phyloP scores from a whole-genome alignment of 805 yeast species.

The Schwanniomyces yamadae region DNA sequence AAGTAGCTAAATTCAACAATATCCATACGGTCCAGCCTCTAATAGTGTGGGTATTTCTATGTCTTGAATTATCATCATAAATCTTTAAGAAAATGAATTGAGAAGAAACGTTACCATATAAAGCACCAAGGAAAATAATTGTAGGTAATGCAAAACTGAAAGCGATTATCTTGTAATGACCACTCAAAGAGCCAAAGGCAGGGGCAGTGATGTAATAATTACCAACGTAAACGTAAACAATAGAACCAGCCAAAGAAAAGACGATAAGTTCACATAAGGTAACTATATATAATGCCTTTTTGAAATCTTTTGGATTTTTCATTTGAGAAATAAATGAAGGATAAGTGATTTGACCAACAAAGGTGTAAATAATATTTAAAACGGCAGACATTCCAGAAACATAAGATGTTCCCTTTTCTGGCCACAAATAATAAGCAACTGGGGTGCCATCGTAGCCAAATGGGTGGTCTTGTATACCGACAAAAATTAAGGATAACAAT shows the following conservation, averaged over 20 bases:
- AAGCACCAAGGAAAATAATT: constrained; percentile 52
- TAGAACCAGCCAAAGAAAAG: constrained; percentile 55
- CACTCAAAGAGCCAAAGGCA: constrained; percentile 53
- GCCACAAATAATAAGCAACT: constrained; percentile 48
- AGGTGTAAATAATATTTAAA: constrained; percentile 59
- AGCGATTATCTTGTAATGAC: constrained; percentile 50
- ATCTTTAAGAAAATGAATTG: constrained; percentile 50
- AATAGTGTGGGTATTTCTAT: constrained; percentile 47
- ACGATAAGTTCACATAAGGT: constrained; percentile 49
- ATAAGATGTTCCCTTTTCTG: constrained; percentile 51
- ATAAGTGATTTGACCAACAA: constrained; percentile 63
- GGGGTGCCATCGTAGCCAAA: constrained; percentile 38
- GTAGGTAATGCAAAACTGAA: constrained; percentile 65
- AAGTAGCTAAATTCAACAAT: constrained; percentile 39
- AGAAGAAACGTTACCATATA: constrained; percentile 55
- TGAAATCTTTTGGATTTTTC: constrained; percentile 57
- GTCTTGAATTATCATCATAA: constrained; percentile 41
- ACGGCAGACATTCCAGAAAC: constrained; percentile 56
- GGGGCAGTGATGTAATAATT: constrained; percentile 55
- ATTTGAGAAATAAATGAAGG: constrained; percentile 63
- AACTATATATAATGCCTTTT: constrained; percentile 53
- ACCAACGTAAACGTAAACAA: constrained; percentile 60
- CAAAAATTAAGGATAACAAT: constrained; percentile 50
- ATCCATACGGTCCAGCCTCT: constrained; percentile 57
- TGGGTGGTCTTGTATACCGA: constrained; percentile 54